These are phyloP conservation scores for Camelina laxa DNA, from an alignment of 345 rosid genomes.

Conservation along the genomic window DNA sequence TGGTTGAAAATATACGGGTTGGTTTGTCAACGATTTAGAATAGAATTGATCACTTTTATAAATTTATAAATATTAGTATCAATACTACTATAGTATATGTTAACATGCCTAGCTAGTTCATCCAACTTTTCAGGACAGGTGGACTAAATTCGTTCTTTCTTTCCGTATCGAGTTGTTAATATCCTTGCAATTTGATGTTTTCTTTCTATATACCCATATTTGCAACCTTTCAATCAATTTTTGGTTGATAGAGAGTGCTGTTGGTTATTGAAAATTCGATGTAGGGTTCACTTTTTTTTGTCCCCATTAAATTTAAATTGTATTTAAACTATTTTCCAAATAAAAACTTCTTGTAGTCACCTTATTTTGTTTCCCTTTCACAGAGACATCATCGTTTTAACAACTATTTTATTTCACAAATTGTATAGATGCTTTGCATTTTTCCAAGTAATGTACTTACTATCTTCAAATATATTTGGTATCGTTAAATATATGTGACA, in stretches of 20 bases:
- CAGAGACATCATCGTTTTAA: not conserved
- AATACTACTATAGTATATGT: not conserved
- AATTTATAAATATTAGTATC: not conserved
- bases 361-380: not conserved
- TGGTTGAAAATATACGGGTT: slow-evolving; percentile 1
- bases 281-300: slow-evolving; percentile 22
- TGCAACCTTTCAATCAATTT: not conserved
- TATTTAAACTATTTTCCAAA: not conserved
- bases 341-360: too few species aligned
- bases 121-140: not conserved
- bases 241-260: not conserved
- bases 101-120: slow-evolving; percentile 5
- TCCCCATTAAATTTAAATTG: not conserved
- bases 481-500: not conserved
- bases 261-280: not conserved
- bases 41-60: not conserved
- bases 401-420: too few species aligned
- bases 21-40: slow-evolving; percentile 4
- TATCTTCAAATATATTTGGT: not conserved
- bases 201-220: not conserved
- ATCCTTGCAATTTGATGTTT: not conserved
- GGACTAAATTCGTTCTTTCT: not conserved
- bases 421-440: not conserved
- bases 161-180: not conserved
- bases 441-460: not conserved